These are phyloP conservation scores for Erysimum cheiri DNA, from an alignment of 441 rosid species.

Conservation along the genomic window DNA sequence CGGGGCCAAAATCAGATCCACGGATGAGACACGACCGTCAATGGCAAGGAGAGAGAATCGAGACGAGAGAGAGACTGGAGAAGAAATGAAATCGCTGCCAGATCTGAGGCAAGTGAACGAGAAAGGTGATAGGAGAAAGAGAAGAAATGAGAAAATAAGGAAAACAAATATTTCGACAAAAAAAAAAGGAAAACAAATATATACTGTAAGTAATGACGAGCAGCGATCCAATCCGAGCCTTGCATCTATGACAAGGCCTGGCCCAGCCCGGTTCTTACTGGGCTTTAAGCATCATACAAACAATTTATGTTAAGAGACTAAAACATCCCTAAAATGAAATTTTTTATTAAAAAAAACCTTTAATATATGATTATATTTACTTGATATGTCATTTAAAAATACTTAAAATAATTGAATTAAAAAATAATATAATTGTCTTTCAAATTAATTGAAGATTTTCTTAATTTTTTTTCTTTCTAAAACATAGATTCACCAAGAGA, in stretches of 20 bases:
- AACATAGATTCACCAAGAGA: no score
- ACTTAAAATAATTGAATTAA: no score
- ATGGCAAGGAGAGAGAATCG: constrained; percentile 41
- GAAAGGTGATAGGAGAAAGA: constrained; percentile 41
- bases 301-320: no score
- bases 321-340: no score
- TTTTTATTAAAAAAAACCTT: no score
- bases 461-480: no score
- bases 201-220: neutral
- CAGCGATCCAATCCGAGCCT: constrained; percentile 41
- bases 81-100: constrained; percentile 54
- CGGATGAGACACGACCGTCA: constrained; percentile 47
- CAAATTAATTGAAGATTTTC: no score
- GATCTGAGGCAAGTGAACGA: constrained; percentile 64
- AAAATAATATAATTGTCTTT: no score
- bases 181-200: neutral
- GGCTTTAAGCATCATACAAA: neutral
- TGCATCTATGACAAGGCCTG: constrained; percentile 1
- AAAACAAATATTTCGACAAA: neutral
- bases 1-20: constrained; percentile 57
- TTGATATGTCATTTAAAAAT: no score
- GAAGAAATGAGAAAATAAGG: neutral
- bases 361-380: no score
- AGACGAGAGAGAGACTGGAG: constrained; percentile 31
- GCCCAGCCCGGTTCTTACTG: neutral